Percentiles rank a stretch among this genome's conserved stretches.
phyloP scores from a whole-genome alignment of 768 basidiomycete species.

The Termitomyces sp. region DNA sequence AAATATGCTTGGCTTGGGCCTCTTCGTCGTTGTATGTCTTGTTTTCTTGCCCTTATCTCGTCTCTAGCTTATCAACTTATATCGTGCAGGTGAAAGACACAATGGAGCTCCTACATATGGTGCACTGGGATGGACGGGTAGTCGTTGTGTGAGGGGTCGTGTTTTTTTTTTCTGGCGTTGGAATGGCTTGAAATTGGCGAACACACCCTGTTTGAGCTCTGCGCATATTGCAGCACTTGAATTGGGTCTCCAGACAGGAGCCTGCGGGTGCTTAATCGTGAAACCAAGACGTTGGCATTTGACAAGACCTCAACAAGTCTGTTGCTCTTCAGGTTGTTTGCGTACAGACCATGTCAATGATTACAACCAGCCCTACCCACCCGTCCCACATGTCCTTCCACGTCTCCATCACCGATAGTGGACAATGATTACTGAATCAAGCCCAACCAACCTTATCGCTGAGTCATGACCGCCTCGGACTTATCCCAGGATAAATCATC shows the following conservation, averaged over 20 bases:
- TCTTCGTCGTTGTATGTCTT: constrained; percentile 58
- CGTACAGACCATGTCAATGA: background rate
- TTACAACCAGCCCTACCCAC: background rate
- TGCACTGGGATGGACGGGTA: constrained; percentile 62
- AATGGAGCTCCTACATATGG: constrained; percentile 59
- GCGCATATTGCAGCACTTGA: too few relatives aligned
- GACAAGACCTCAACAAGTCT: background rate
- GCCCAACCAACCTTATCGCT: background rate
- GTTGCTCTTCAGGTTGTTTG: background rate
- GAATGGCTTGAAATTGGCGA: too few relatives aligned
- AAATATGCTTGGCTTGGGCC: constrained; percentile 60
- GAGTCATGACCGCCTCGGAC: too few relatives aligned
- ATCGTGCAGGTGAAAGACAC: constrained; percentile 57
- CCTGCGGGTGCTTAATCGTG: too few relatives aligned
- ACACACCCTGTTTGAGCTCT: too few relatives aligned
- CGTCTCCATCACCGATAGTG: background rate
- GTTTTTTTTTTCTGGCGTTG: constrained; percentile 40
- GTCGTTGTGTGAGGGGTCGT: constrained; percentile 56
- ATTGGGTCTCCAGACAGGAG: too few relatives aligned
- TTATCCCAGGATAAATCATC: background rate
- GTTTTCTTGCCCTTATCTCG: background rate
- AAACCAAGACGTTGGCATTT: too few relatives aligned
- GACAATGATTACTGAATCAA: background rate
- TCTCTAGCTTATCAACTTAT: background rate
- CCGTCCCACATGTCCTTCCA: background rate